Evolutionary conservation across 31 red algal genomes (phyloP), one percentile per base, ranked within the genome.

Genomic region (Endocladia muricata): DNA sequence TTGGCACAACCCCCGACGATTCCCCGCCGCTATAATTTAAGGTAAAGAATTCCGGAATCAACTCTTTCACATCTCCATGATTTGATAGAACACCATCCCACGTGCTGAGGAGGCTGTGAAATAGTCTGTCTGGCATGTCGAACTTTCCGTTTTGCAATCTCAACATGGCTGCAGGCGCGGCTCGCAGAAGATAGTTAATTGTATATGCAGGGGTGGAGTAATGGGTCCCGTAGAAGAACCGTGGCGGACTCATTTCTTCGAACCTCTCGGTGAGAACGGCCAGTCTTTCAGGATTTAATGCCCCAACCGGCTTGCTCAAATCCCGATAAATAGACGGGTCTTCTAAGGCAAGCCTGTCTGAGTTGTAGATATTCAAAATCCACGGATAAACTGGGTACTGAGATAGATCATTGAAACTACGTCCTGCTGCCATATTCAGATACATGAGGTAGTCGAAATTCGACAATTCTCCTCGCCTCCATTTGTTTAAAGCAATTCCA

Each of bases 331-430:
- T 82, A 47, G 48, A 41, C 25, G 67, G 36, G 38, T 75, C 43
- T 31, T 65, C 73, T 35, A 96, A 61, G 38, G 91, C 93, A 61
- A 96, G 76, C 29, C 54, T 11, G 11, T 2, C 42, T 23, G 81
- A 82, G 3, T 68, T 34, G 41, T 92, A 96, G 63, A 92, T 88
- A 37, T 56, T 61, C n/a, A 96, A 30, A 28, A 96, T 79, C 93
- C 93, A 96, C 23, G 93, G 93, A 68, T 88, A 96, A 6, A 96
- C 87, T 0, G 93, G 93, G 39, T 96, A 96, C 68, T 96, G 93
- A 13, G 88, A 82, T 28, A 92, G 52, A 41, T 96, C 93, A 56
- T 96, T 96, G 78, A 86, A 92, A 55, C 80, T 87, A 37, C 93
- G 35, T 7, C 93, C 93, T n/a, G 88, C 83, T 7, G 77, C 70